phyloP scores from a whole-genome alignment of 148 eudicot species.

The Nepenthes mirabilis region DNA sequence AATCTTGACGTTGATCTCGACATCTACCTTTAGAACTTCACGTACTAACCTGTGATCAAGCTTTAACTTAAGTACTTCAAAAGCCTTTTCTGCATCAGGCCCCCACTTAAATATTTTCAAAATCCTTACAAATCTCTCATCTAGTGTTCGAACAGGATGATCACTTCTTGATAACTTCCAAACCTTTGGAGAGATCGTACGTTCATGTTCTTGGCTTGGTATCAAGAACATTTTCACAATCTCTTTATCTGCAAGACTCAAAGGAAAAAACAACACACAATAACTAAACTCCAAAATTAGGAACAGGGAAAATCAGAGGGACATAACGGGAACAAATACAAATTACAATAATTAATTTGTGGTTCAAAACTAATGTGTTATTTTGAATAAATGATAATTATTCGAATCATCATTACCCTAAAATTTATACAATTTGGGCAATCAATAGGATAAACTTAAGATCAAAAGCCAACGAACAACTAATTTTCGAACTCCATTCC shows the following conservation, averaged over 20 bases:
- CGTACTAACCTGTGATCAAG: constrained; percentile 89
- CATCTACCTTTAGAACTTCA: constrained; percentile 76
- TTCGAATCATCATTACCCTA: no score
- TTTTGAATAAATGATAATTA: no score
- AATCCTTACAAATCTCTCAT: constrained; percentile 82
- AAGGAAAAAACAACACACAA: constrained; percentile 1
- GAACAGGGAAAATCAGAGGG: no score
- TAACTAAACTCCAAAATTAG: no score
- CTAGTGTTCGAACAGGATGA: constrained; percentile 40
- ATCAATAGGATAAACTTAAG: no score
- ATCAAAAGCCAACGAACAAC: not conserved
- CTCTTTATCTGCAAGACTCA: constrained; percentile 47
- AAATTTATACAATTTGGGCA: no score
- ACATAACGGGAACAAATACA: no score
- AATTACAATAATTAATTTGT: no score
- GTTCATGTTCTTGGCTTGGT: constrained; percentile 31
- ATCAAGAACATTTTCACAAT: constrained; percentile 75
- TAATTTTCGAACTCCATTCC: not conserved
- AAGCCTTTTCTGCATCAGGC: constrained; percentile 91
- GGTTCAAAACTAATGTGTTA: no score
- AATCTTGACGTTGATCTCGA: constrained; percentile 61
- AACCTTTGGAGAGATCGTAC: constrained; percentile 12
- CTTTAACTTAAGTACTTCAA: constrained; percentile 76
- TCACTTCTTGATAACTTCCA: constrained; percentile 11
- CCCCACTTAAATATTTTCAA: constrained; percentile 98